Evolutionary conservation across 1,139 yeast genomes (phyloP).

Genomic region (Scheffersomyces illinoinensis): DNA sequence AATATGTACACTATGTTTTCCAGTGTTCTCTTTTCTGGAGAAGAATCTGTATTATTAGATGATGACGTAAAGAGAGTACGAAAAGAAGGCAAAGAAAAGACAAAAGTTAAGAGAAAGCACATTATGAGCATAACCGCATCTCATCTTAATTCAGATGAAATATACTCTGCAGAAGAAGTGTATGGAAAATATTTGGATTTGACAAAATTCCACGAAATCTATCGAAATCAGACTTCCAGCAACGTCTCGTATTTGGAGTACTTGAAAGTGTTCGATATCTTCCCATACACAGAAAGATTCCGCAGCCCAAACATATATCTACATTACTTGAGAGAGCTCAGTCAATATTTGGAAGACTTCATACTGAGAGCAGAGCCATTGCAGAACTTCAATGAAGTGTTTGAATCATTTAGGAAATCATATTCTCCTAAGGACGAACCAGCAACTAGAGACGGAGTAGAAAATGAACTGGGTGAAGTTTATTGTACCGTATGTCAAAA

Average conservation of each 20-base stretch:
- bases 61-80: conserved; percentile 4
- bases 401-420: conserved; percentile 31
- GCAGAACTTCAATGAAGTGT: conserved; percentile 32
- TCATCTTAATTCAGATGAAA: conserved; percentile 44
- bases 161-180: conserved; percentile 61
- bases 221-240: conserved; percentile 39
- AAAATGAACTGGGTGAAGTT: conserved; percentile 34
- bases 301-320: conserved; percentile 46
- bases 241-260: conserved; percentile 52
- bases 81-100: conserved; percentile 17
- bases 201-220: conserved; percentile 46
- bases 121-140: conserved; percentile 51
- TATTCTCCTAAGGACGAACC: conserved; percentile 19
- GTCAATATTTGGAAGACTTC: conserved; percentile 48
- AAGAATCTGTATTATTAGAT: conserved; percentile 2
- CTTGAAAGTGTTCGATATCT: conserved; percentile 44
- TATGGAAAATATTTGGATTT: conserved; percentile 70
- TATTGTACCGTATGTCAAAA: conserved; percentile 70
- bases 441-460: conserved; percentile 10
- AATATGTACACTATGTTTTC: conserved; percentile 40
- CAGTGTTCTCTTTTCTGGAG: conserved; percentile 18
- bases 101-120: conserved; percentile 35
- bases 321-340: conserved; percentile 27
- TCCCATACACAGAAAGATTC: conserved; percentile 29
- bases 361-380: conserved; percentile 54